These are phyloP conservation scores for Populus deltoides DNA, from an alignment of 345 rosid genomes.

Conservation along the genomic window DNA sequence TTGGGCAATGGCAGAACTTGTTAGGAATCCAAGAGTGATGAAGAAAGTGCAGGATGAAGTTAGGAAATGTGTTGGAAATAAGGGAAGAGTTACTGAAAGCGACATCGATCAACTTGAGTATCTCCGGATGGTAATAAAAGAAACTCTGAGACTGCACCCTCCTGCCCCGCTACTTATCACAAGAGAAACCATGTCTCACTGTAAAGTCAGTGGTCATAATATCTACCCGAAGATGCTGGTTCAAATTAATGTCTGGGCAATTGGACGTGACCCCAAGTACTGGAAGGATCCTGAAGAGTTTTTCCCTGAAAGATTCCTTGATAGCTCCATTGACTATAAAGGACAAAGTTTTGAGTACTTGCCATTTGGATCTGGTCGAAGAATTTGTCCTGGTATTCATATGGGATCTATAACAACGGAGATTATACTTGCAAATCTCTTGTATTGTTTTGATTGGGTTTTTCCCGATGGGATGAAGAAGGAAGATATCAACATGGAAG, in stretches of 20 bases:
- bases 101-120: conserved; percentile 35
- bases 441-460: conserved; percentile 12
- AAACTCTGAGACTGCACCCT: conserved; percentile 52
- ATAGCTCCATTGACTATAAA: conserved; percentile 7
- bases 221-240: conserved; percentile 36
- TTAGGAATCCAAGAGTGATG: conserved; percentile 44
- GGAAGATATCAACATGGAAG: conserved; percentile 26
- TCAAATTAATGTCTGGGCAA: conserved; percentile 26
- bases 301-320: conserved; percentile 5
- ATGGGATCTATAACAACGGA: conserved; percentile 7
- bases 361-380: conserved; percentile 23
- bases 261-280: not conserved
- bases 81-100: not conserved
- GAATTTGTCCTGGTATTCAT: conserved; percentile 16
- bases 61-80: not conserved
- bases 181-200: conserved; percentile 43
- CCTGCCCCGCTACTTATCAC: conserved; percentile 41
- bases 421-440: conserved; percentile 13
- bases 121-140: conserved; percentile 46
- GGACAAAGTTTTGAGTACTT: conserved; percentile 11
- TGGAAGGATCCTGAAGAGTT: conserved; percentile 14
- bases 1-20: conserved; percentile 70
- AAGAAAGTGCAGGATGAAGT: conserved; percentile 58
- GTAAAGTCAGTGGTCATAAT: conserved; percentile 32
- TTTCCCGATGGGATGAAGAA: not conserved